phyloP scores from a whole-genome alignment of 768 basidiomycete genomes.

The Pleurotus platypus region DNA sequence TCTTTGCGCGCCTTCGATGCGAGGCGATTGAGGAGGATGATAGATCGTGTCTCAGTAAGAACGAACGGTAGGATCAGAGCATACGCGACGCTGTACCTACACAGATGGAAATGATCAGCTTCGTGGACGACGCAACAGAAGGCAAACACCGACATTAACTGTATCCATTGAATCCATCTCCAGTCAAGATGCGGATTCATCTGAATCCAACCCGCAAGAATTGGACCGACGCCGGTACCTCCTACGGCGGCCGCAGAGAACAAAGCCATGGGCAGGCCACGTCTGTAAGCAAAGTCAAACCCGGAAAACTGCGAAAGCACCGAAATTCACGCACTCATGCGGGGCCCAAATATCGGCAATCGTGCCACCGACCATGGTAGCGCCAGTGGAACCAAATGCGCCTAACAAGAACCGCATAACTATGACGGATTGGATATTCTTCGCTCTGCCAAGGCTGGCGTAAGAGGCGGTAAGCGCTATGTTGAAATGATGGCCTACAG shows the following conservation, averaged over 20 bases:
- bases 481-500: not conserved
- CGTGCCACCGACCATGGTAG: constrained; percentile 15
- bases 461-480: too few relatives aligned
- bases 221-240: constrained; percentile 61
- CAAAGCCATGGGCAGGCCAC: constrained; percentile 74
- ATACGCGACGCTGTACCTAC: constrained; percentile 32
- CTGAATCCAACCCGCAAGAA: constrained; percentile 66
- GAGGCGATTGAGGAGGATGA: constrained; percentile 65
- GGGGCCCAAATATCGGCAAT: constrained; percentile 13
- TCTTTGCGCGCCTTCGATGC: constrained; percentile 63
- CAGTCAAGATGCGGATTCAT: constrained; percentile 54
- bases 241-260: constrained; percentile 62
- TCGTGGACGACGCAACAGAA: constrained; percentile 4
- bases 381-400: constrained; percentile 14
- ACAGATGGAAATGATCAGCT: too few relatives aligned
- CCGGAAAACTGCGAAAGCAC: too few relatives aligned
- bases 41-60: constrained; percentile 73
- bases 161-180: constrained; percentile 87
- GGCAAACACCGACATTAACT: constrained; percentile 50
- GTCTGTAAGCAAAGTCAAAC: constrained; percentile 26
- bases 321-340: constrained; percentile 7
- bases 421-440: constrained; percentile 24
- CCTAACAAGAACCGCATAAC: constrained; percentile 11
- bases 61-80: constrained; percentile 46
- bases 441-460: constrained; percentile 12